phyloP scores from a whole-genome alignment of 2,329 filamentous ascomycete species.

The Neospermospora avenae region DNA sequence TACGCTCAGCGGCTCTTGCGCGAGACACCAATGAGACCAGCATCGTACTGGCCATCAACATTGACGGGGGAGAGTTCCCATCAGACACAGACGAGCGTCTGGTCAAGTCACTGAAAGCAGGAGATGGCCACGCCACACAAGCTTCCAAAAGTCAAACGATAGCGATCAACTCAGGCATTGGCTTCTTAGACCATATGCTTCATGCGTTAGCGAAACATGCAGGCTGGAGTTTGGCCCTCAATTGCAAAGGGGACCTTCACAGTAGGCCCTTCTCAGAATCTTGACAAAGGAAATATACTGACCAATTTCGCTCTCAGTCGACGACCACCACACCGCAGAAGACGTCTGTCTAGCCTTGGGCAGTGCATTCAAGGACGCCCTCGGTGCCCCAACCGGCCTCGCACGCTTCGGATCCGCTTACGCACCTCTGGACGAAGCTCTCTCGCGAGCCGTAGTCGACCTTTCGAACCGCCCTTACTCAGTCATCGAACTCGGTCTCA shows the following conservation, averaged over 20 bases:
- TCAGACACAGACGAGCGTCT: slow-evolving; percentile 58
- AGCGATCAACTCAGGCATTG: slow-evolving; percentile 86
- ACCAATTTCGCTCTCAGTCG: slow-evolving; percentile 54
- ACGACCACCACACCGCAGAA: slow-evolving; percentile 98
- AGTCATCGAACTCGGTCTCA: slow-evolving; percentile 79
- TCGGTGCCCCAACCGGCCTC: slow-evolving; percentile 75
- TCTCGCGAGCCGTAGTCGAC: slow-evolving; percentile 91
- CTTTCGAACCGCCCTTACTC: slow-evolving; percentile 87
- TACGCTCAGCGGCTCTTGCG: slow-evolving; percentile 72
- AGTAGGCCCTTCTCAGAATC: slow-evolving; percentile 53
- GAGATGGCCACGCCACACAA: slow-evolving; percentile 75
- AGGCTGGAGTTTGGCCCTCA: slow-evolving; percentile 84
- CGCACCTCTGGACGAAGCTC: slow-evolving; percentile 89
- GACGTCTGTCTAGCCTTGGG: slow-evolving; percentile 92
- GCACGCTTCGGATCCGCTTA: slow-evolving; percentile 91
- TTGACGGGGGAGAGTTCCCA: slow-evolving; percentile 82
- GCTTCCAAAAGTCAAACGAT: slow-evolving; percentile 81
- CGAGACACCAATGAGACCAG: slow-evolving; percentile 98
- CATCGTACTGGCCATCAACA: slow-evolving; percentile 86
- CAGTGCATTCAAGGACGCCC: slow-evolving; percentile 74
- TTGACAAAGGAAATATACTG: slow-evolving; percentile 6
- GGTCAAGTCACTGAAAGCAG: slow-evolving; percentile 47
- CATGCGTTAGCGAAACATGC: slow-evolving; percentile 95
- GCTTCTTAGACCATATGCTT: slow-evolving; percentile 98
- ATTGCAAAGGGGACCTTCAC: slow-evolving; percentile 85